Evolutionary conservation across 1,284 basidiomycete species (phyloP), one percentile per base, ranked within the genome.

Genomic region (Apiotrichum gamsii): DNA sequence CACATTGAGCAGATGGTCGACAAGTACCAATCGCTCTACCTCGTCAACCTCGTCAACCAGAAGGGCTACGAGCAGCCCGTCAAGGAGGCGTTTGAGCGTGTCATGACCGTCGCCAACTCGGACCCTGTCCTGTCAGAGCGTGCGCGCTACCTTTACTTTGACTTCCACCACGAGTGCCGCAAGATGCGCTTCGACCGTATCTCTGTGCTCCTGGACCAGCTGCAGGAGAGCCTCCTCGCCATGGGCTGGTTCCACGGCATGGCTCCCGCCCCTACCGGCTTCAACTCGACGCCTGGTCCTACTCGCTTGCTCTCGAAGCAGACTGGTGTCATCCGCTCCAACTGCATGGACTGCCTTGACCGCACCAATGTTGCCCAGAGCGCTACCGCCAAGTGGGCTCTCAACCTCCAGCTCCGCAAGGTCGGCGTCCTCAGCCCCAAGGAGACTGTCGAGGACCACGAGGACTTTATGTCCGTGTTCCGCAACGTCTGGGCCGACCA

Each of bases 401-500:
- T 96, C 42, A 86, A 84, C 59, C 75, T 79, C 47, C 95, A 98
- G 67, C 77, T 99, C 47, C 78, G 78, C 51, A 76, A 78, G 11
- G 72, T 84, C 10, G 85, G 85, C 4, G 78, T 96, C 4, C 67
- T 95, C 29, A 77, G 80, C 16, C 74, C 78, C 38, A 81, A 78
- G 49, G 86, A 87, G 56, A 74, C 74, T 19, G 73, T 96, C 15
- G 88, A 91, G 55, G 81, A 85, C 58, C 84, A 90, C 59, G 79
- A 84, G 30, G 78, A 80, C 9, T 80, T 95, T 59, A 83, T 85
- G 73, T 78, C 78, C 58, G 81, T 90, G 53, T 93, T 95, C 75
- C 81, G 94, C 65, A 86, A 91, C 69, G 91, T 97, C 69, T 99
- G 95, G 95, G 87, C 95, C 18, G 89, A 98, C 66, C 94, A 98